phyloP scores from a whole-genome alignment of 1,139 yeast species.

The Debaryomyces sp. region DNA sequence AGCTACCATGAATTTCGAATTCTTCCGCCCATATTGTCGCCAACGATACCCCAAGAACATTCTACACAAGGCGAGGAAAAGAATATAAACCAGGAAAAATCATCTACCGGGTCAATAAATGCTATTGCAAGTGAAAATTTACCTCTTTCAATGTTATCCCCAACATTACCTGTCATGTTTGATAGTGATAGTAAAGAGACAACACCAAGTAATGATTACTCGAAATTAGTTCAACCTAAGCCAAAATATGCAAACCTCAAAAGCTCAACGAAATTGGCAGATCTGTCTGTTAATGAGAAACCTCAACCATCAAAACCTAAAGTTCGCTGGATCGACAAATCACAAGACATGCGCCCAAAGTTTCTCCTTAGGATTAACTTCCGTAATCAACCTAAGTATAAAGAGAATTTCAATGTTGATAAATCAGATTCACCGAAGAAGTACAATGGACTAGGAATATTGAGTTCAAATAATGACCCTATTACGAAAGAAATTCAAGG shows the following conservation, averaged over 20 bases:
- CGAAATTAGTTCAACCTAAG: slow-evolving; percentile 15
- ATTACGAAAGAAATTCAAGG: neutral
- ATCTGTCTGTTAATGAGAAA: slow-evolving; percentile 1
- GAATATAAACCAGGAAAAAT: neutral
- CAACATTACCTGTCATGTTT: slow-evolving; percentile 39
- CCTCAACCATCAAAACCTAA: slow-evolving; percentile 4
- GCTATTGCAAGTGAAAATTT: slow-evolving; percentile 2
- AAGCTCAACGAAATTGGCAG: neutral
- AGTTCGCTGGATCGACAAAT: slow-evolving; percentile 39
- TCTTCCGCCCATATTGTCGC: slow-evolving; percentile 46
- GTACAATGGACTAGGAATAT: slow-evolving; percentile 29
- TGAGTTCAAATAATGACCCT: slow-evolving; percentile 10
- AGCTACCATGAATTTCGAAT: slow-evolving; percentile 38
- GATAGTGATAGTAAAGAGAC: neutral
- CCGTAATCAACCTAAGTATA: slow-evolving; percentile 20
- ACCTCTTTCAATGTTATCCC: slow-evolving; percentile 38
- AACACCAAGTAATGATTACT: neutral
- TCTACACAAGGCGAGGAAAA: slow-evolving; percentile 1
- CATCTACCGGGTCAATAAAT: neutral
- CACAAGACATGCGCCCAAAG: slow-evolving; percentile 29
- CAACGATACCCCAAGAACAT: slow-evolving; percentile 37
- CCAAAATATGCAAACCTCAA: neutral
- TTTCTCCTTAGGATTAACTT: slow-evolving; percentile 34
- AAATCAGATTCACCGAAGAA: slow-evolving; percentile 3
- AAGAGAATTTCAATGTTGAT: slow-evolving; percentile 10